phyloP scores from a whole-genome alignment of 495 filamentous ascomycete species.

The Penicillium chermesinum region DNA sequence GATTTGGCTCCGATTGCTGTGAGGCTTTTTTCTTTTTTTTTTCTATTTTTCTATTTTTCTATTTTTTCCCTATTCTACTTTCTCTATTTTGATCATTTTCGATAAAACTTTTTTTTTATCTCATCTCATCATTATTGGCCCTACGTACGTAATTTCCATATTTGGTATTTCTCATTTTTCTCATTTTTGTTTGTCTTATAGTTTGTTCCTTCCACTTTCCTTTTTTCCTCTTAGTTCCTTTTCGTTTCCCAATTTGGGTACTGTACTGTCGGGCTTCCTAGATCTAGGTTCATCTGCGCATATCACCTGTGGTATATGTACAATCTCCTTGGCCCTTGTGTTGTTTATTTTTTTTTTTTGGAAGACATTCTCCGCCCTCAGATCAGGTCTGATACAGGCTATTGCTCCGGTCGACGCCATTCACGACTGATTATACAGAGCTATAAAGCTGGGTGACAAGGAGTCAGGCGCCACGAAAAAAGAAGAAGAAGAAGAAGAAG shows the following conservation, averaged over 20 bases:
- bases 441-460: too few relatives aligned
- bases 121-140: background rate
- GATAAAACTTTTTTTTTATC: background rate
- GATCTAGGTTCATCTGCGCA: background rate
- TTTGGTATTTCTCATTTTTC: slow-evolving; percentile 5
- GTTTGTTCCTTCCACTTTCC: slow-evolving; percentile 2
- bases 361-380: too few relatives aligned
- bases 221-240: background rate
- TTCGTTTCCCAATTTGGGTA: background rate
- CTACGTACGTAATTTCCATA: background rate
- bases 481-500: background rate
- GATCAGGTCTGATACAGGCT: too few relatives aligned
- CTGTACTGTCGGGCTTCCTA: too few relatives aligned
- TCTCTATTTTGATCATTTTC: too few relatives aligned
- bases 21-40: background rate
- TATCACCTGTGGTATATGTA: background rate
- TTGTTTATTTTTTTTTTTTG: background rate
- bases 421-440: too few relatives aligned
- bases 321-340: background rate
- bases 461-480: background rate
- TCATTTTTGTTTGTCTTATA: slow-evolving; percentile 6
- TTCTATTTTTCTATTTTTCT: background rate
- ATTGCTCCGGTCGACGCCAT: too few relatives aligned
- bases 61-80: too few relatives aligned
- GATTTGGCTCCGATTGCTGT: background rate